phyloP scores from a whole-genome alignment of 768 basidiomycete species.

The Mycena indigotica region DNA sequence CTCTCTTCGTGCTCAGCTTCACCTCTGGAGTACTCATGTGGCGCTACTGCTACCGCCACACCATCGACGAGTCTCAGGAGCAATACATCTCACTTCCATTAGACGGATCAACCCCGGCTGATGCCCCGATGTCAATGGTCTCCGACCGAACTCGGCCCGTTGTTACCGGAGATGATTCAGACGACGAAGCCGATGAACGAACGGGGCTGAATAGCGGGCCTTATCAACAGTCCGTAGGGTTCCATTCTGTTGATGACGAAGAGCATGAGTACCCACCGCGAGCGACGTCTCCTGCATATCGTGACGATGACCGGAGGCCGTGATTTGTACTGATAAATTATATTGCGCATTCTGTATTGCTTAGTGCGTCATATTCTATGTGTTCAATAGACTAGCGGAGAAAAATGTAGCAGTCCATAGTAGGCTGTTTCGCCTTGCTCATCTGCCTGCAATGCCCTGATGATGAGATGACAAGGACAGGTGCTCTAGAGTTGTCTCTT shows the following conservation, averaged over 20 bases:
- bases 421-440: too few relatives aligned
- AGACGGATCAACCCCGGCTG: too few relatives aligned
- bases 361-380: not conserved
- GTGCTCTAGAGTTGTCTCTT: too few relatives aligned
- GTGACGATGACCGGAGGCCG: slow-evolving; percentile 35
- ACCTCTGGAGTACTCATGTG: slow-evolving; percentile 77
- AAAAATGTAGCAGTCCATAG: too few relatives aligned
- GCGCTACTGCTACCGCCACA: slow-evolving; percentile 50
- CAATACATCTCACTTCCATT: slow-evolving; percentile 62
- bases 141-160: slow-evolving; percentile 31
- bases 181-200: slow-evolving; percentile 74
- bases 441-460: too few relatives aligned
- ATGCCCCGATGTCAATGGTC: slow-evolving; percentile 62
- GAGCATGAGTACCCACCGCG: slow-evolving; percentile 21
- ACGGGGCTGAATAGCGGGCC: slow-evolving; percentile 54
- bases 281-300: slow-evolving; percentile 14
- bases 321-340: not conserved
- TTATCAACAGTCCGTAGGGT: slow-evolving; percentile 10
- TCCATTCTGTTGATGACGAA: slow-evolving; percentile 66
- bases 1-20: slow-evolving; percentile 69
- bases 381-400: too few relatives aligned
- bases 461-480: too few relatives aligned
- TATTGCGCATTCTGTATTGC: not conserved
- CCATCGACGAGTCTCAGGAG: slow-evolving; percentile 32
- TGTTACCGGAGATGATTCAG: slow-evolving; percentile 64